A percentile compares a stretch with the other conserved stretches of the same genome.
phyloP scores from a whole-genome alignment of 352 stramenopile genomes.

The Blastocystis sp. region DNA sequence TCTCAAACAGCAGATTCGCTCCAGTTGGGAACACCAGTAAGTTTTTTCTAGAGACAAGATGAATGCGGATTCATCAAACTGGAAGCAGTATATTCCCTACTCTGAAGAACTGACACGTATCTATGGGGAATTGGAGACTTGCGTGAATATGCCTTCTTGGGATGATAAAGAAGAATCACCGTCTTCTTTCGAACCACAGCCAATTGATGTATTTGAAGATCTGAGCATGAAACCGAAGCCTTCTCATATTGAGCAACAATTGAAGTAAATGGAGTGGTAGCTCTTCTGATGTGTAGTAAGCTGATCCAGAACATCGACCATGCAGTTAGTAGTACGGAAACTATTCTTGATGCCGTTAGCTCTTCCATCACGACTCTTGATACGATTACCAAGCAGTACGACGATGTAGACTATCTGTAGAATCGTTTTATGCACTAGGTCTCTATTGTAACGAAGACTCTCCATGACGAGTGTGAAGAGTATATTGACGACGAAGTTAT shows the following conservation, averaged over 20 bases:
- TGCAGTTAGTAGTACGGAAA: neutral
- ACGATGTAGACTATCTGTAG: neutral
- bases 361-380: neutral
- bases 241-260: neutral
- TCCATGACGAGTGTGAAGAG: slow-evolving; percentile 47
- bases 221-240: too few relatives aligned
- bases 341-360: neutral
- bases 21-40: neutral
- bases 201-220: neutral
- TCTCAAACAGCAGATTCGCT: too few relatives aligned
- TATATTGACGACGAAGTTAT: slow-evolving; percentile 24
- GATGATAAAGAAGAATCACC: neutral
- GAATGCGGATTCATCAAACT: slow-evolving; percentile 44
- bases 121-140: slow-evolving; percentile 26
- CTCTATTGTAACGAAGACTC: neutral
- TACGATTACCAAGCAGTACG: neutral
- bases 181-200: neutral
- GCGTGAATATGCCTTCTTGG: neutral
- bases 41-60: neutral
- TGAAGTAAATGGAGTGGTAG: neutral
- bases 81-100: slow-evolving; percentile 25
- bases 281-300: neutral
- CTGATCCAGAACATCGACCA: neutral
- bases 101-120: slow-evolving; percentile 11
- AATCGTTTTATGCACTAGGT: neutral